phyloP scores from a whole-genome alignment of 805 yeast genomes.

The Hermanozyma aechmeae region DNA sequence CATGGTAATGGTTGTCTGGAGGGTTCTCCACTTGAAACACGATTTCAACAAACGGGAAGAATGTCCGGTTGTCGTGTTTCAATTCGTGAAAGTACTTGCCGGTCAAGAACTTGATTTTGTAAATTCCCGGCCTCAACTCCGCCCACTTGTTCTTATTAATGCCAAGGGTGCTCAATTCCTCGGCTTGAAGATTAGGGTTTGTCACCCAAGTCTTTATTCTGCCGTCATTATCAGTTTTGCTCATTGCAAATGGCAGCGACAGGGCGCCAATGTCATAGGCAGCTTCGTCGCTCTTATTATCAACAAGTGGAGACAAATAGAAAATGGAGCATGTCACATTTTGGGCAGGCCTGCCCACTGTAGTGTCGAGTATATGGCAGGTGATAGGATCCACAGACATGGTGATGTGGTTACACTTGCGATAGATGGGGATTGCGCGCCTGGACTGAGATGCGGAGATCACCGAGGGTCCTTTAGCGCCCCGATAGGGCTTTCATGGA shows the following conservation, averaged over 20 bases:
- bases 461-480: too few species aligned
- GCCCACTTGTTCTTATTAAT: conserved; percentile 30
- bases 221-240: conserved; percentile 73
- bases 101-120: conserved; percentile 71
- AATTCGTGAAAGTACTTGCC: conserved; percentile 47
- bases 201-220: conserved; percentile 62
- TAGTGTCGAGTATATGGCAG: conserved; percentile 84
- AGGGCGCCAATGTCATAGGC: conserved; percentile 17
- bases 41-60: conserved; percentile 85
- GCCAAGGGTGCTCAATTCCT: conserved; percentile 17
- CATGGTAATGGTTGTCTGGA: conserved; percentile 78
- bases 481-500: too few species aligned
- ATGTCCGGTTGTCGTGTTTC: conserved; percentile 34
- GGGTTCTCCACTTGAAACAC: conserved; percentile 57
- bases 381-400: conserved; percentile 53
- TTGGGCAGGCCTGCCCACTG: conserved; percentile 72
- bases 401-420: too few species aligned
- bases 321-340: conserved; percentile 63
- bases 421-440: too few species aligned
- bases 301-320: conserved; percentile 19
- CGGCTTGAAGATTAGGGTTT: conserved; percentile 21
- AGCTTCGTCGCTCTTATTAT: conserved; percentile 14
- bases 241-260: conserved; percentile 48
- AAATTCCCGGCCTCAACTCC: conserved; percentile 48
- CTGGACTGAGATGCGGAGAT: too few species aligned